Conservation (phyloP, 1,284 basidiomycete species). For the Ceratobasidium papillatum region DNA sequence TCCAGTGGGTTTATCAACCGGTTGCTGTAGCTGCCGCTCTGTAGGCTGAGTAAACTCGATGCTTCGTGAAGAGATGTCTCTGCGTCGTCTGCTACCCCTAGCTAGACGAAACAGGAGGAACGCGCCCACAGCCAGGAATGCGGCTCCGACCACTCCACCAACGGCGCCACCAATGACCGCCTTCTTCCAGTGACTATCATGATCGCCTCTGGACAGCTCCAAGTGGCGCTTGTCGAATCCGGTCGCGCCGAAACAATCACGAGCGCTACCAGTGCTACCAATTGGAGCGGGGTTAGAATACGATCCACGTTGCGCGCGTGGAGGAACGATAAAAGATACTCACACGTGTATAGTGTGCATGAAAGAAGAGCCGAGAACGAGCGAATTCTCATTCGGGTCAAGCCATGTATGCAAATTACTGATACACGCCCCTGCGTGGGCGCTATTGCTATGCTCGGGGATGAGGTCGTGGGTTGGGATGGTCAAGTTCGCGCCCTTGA, state of each 20-base stretch:
- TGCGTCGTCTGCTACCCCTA: neutral
- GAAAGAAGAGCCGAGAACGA: conserved; percentile 6
- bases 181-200: neutral
- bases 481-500: neutral
- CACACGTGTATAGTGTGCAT: neutral
- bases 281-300: conserved; percentile 1
- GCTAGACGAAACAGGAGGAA: conserved; percentile 8
- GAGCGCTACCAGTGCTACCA: neutral
- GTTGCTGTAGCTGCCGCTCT: neutral
- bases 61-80: neutral
- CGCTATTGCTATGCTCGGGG: neutral
- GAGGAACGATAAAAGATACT: neutral
- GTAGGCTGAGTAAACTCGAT: neutral
- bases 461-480: conserved; percentile 6
- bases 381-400: neutral
- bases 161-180: conserved; percentile 25
- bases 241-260: neutral
- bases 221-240: neutral
- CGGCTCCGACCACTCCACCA: conserved; percentile 28
- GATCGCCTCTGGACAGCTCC: neutral
- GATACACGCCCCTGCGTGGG: conserved; percentile 19
- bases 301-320: neutral
- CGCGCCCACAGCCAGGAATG: conserved; percentile 8
- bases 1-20: neutral
- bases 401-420: conserved; percentile 16